phyloP scores from a whole-genome alignment of 768 basidiomycete species.

The Mrakia blollopis region DNA sequence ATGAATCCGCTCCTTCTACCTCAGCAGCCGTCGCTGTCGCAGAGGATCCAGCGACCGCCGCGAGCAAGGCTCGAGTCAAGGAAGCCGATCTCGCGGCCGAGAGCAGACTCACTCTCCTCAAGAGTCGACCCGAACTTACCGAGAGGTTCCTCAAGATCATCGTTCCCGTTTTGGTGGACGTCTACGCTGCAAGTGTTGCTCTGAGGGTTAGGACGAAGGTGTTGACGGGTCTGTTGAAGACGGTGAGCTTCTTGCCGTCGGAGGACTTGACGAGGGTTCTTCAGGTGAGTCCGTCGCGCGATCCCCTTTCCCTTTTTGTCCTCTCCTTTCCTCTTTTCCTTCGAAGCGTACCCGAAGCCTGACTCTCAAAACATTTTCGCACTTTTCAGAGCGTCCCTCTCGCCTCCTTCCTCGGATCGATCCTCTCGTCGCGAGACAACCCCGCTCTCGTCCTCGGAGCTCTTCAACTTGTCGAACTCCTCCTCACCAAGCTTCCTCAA shows the following conservation, averaged over 20 bases:
- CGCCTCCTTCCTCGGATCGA: constrained; percentile 89
- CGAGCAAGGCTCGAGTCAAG: constrained; percentile 42
- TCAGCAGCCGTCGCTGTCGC: constrained; percentile 38
- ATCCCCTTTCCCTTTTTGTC: not conserved
- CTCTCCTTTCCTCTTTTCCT: not conserved
- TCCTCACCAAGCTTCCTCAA: constrained; percentile 73
- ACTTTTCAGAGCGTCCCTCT: constrained; percentile 77
- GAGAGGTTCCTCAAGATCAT: constrained; percentile 79
- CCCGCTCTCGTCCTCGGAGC: constrained; percentile 78
- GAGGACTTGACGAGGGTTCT: constrained; percentile 71
- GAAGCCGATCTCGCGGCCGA: constrained; percentile 50
- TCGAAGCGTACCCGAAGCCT: not conserved
- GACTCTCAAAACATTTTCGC: not conserved
- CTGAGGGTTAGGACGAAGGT: constrained; percentile 83
- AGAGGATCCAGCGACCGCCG: constrained; percentile 39
- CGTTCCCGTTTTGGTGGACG: constrained; percentile 90
- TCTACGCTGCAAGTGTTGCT: constrained; percentile 97
- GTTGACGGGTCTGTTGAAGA: constrained; percentile 79
- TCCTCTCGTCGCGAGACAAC: constrained; percentile 87
- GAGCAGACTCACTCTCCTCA: constrained; percentile 63
- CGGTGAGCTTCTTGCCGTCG: constrained; percentile 78
- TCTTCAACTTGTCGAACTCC: constrained; percentile 86
- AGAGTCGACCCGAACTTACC: constrained; percentile 65
- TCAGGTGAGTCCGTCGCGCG: constrained; percentile 56
- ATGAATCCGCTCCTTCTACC: constrained; percentile 37